Evolutionary conservation across 495 filamentous ascomycete genomes (phyloP).

Genomic region (Xylaria sp.): DNA sequence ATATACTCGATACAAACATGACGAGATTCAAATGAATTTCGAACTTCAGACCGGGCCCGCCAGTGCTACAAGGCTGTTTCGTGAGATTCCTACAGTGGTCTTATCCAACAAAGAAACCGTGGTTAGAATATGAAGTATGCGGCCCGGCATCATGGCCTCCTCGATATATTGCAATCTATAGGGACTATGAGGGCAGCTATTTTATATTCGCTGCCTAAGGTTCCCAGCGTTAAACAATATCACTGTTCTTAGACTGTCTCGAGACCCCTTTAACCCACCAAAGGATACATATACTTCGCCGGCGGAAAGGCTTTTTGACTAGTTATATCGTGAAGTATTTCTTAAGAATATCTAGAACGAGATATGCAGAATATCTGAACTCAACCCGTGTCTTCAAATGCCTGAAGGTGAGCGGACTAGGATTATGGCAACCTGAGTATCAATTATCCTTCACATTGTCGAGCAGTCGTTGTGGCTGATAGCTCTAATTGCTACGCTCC

Average conservation of each 20-base stretch:
- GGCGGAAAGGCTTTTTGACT: too few species aligned
- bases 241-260: too few species aligned
- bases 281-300: too few species aligned
- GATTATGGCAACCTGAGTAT: neutral
- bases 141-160: too few species aligned
- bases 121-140: too few species aligned
- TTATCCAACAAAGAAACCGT: too few species aligned
- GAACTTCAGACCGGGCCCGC: neutral
- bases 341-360: neutral
- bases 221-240: too few species aligned
- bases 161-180: neutral
- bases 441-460: neutral
- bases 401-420: neutral
- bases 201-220: too few species aligned
- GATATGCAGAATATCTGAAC: neutral
- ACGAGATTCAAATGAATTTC: neutral
- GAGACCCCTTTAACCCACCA: too few species aligned
- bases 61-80: neutral
- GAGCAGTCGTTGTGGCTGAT: too few species aligned
- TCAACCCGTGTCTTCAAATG: neutral
- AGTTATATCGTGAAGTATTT: neutral
- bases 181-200: too few species aligned
- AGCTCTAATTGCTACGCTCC: too few species aligned
- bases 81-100: neutral
- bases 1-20: neutral